These are phyloP conservation scores for Endocalyx cinctus DNA, from an alignment of 2,329 filamentous ascomycete species.

Conservation along the genomic window DNA sequence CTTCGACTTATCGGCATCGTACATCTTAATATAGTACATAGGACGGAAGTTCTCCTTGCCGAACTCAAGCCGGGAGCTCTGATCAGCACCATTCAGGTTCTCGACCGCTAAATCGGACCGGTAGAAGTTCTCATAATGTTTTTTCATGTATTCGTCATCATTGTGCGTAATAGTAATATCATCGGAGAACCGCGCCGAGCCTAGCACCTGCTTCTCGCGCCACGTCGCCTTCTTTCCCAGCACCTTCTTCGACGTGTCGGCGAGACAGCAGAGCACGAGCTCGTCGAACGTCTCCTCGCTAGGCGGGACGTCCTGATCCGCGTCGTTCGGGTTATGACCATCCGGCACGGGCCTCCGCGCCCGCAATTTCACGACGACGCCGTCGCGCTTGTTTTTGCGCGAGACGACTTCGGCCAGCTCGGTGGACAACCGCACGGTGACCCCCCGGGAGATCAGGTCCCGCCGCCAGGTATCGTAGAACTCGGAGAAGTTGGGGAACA, in stretches of 20 bases:
- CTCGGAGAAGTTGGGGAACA: constrained; percentile 51
- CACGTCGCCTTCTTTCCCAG: constrained; percentile 53
- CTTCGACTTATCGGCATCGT: constrained; percentile 46
- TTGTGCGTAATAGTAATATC: constrained; percentile 68
- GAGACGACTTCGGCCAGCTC: constrained; percentile 45
- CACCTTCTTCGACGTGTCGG: constrained; percentile 60
- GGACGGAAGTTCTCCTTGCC: constrained; percentile 40
- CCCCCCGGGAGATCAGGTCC: constrained; percentile 42
- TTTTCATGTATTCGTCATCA: constrained; percentile 60
- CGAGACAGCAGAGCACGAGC: constrained; percentile 60
- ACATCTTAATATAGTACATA: constrained; percentile 56
- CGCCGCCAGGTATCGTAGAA: constrained; percentile 51
- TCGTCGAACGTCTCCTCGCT: constrained; percentile 60
- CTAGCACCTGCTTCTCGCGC: constrained; percentile 62
- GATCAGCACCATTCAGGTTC: constrained; percentile 27
- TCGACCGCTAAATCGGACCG: constrained; percentile 37
- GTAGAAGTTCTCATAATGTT: constrained; percentile 63
- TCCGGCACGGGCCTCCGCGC: constrained; percentile 29
- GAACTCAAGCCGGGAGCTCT: constrained; percentile 34
- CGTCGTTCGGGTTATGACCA: constrained; percentile 26
- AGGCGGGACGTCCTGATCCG: constrained; percentile 28
- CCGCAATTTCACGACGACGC: constrained; percentile 43
- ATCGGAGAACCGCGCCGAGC: constrained; percentile 65
- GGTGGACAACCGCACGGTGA: constrained; percentile 48
- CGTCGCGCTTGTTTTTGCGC: constrained; percentile 42